Evolutionary conservation across 345 rosid species (phyloP).

Genomic region (Carallia brachiata): DNA sequence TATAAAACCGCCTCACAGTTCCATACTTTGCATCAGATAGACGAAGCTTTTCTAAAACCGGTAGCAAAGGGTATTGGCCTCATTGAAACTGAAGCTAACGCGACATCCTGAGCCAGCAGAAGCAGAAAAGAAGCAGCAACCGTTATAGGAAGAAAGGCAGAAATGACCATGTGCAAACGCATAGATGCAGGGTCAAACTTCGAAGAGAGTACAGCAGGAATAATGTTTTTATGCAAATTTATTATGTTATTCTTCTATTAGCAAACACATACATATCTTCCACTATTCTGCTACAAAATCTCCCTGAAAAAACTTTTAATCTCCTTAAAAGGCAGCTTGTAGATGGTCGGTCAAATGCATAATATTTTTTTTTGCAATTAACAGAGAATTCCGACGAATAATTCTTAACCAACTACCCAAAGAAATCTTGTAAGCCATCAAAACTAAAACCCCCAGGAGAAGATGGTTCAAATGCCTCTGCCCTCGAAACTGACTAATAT

Average conservation of each 20-base stretch:
- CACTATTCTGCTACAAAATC: no score
- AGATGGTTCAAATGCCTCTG: no score
- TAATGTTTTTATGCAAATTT: background rate
- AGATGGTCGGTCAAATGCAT: background rate
- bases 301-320: no score
- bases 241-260: no score
- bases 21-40: constrained; percentile 53
- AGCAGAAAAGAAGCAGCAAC: constrained; percentile 11
- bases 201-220: background rate
- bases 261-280: no score
- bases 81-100: constrained; percentile 43
- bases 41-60: constrained; percentile 37
- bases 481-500: no score
- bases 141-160: background rate
- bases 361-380: background rate
- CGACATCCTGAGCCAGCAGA: constrained; percentile 28
- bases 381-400: no score
- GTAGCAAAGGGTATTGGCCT: constrained; percentile 44
- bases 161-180: background rate
- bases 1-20: constrained; percentile 47
- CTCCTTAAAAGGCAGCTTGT: background rate
- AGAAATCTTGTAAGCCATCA: no score
- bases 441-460: no score
- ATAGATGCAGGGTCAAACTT: background rate
- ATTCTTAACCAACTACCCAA: no score